A percentile compares a stretch with the other conserved stretches of the same genome.
phyloP scores from a whole-genome alignment of 2,329 filamentous ascomycete genomes.

The Fusarium duplospermum region DNA sequence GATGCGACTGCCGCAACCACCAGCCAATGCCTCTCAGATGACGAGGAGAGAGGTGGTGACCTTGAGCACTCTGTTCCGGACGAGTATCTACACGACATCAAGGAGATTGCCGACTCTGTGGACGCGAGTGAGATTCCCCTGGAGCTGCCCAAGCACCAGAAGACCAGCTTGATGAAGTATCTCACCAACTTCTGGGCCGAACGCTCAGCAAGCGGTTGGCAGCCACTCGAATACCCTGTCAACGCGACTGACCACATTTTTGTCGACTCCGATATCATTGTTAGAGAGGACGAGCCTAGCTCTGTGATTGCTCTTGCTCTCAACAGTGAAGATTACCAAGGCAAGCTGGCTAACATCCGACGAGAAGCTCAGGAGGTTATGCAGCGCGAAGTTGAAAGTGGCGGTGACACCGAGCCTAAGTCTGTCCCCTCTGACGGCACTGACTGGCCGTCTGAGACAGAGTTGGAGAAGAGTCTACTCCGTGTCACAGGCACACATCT shows the following conservation, averaged over 20 bases:
- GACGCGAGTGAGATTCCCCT: conserved; percentile 72
- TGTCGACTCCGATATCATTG: conserved; percentile 95
- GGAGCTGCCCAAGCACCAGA: conserved; percentile 91
- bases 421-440: conserved; percentile 51
- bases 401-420: conserved; percentile 44
- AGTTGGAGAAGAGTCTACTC: conserved; percentile 86
- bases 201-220: conserved; percentile 94
- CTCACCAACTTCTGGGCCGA: conserved; percentile 99
- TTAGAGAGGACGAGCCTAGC: conserved; percentile 96
- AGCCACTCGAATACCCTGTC: conserved; percentile 90
- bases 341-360: conserved; percentile 78
- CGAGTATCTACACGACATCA: conserved; percentile 73
- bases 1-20: conserved; percentile 44
- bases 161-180: conserved; percentile 93
- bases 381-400: conserved; percentile 51
- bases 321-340: conserved; percentile 86
- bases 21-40: conserved; percentile 72
- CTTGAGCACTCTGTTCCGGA: conserved; percentile 76
- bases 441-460: conserved; percentile 69
- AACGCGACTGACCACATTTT: conserved; percentile 93
- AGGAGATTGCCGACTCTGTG: conserved; percentile 71
- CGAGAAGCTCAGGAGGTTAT: conserved; percentile 58
- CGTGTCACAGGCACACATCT: conserved; percentile 90
- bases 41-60: conserved; percentile 77
- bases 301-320: conserved; percentile 95